Conservation (phyloP, 495 filamentous ascomycete species). For the Endocarpon pusillum region DNA sequence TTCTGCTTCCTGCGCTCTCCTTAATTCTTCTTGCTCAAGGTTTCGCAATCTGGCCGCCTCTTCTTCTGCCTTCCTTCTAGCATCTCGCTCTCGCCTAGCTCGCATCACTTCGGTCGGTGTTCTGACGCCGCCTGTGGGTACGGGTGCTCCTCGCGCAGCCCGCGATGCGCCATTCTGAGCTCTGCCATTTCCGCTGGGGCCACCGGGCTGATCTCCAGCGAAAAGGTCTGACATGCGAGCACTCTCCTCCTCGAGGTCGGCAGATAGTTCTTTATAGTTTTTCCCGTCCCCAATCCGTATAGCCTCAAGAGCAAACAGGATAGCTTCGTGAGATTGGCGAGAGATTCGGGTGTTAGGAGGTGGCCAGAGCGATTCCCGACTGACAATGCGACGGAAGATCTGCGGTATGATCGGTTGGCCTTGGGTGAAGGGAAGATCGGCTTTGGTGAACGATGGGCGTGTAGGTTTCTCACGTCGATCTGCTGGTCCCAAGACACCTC, state of each 20-base stretch:
- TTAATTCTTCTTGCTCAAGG: conserved; percentile 37
- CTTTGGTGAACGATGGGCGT: conserved; percentile 8
- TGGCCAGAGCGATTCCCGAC: conserved; percentile 30
- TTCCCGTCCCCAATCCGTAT: conserved; percentile 31
- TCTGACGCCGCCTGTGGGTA: conserved; percentile 27
- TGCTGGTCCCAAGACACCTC: too few species aligned
- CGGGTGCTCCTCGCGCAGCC: conserved; percentile 29
- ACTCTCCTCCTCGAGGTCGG: conserved; percentile 77
- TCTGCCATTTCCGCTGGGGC: conserved; percentile 24
- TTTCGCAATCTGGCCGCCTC: conserved; percentile 24
- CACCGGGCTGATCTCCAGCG: conserved; percentile 30
- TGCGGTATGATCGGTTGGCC: conserved; percentile 3
- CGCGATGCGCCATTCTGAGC: conserved; percentile 32
- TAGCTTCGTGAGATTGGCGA: conserved; percentile 52
- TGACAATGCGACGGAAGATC: neutral
- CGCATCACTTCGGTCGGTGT: conserved; percentile 63
- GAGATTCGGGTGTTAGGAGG: conserved; percentile 41
- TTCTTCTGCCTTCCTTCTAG: conserved; percentile 43
- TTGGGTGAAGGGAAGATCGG: conserved; percentile 8
- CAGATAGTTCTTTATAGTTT: conserved; percentile 65
- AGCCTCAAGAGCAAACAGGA: conserved; percentile 82
- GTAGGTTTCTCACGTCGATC: too few species aligned
- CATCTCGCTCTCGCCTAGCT: conserved; percentile 50
- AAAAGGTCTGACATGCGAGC: conserved; percentile 82
- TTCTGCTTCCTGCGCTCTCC: conserved; percentile 32